Evolutionary conservation across 2,329 filamentous ascomycete genomes (phyloP).

Genomic region (Aspergillus glaucus): DNA sequence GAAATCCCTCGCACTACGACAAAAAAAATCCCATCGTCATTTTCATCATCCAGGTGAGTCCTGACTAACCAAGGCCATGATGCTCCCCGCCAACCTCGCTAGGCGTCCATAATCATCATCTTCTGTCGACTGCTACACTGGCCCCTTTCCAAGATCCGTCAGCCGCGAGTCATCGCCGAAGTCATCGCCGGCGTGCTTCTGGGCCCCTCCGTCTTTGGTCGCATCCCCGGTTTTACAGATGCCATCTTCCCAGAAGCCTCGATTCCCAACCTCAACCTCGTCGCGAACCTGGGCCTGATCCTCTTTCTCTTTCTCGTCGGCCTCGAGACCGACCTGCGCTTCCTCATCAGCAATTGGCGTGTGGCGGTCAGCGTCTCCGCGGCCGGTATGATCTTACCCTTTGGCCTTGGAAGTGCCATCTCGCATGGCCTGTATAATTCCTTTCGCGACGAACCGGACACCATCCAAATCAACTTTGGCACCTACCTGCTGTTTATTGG

Average conservation of each 20-base stretch:
- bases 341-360: conserved; percentile 73
- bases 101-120: conserved; percentile 68
- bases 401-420: conserved; percentile 72
- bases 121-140: conserved; percentile 69
- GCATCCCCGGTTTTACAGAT: conserved; percentile 69
- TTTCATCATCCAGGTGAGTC: conserved; percentile 65
- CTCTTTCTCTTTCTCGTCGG: conserved; percentile 85
- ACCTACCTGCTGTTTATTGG: conserved; percentile 75
- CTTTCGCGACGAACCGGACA: conserved; percentile 55
- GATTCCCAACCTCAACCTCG: conserved; percentile 67
- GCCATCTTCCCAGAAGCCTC: conserved; percentile 72
- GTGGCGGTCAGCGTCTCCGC: conserved; percentile 71
- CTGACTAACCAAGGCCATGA: too few species aligned
- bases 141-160: conserved; percentile 68
- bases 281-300: conserved; percentile 76
- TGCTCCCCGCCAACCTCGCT: not conserved
- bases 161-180: conserved; percentile 78
- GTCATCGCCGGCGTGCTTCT: conserved; percentile 79
- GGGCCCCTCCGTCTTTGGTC: conserved; percentile 81
- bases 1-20: conserved; percentile 63
- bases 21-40: conserved; percentile 65
- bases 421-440: conserved; percentile 74
- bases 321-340: conserved; percentile 75
- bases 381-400: conserved; percentile 74
- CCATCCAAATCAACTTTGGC: conserved; percentile 54